phyloP scores from a whole-genome alignment of 345 rosid species.

The Jatropha curcas region DNA sequence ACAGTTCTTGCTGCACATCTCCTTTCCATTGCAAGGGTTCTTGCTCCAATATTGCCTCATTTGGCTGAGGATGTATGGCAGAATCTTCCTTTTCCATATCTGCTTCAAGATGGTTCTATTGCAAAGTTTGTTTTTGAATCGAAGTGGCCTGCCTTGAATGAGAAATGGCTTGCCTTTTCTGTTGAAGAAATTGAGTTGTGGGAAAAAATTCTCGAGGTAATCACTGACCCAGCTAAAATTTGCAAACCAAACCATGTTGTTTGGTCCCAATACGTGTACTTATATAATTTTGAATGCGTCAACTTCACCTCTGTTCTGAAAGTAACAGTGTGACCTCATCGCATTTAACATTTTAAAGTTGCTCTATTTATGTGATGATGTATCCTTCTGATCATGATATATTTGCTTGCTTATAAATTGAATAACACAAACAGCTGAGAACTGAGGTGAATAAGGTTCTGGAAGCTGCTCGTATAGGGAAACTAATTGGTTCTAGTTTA shows the following conservation, averaged over 20 bases:
- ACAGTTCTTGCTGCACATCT: constrained; percentile 92
- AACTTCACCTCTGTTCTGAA: background rate
- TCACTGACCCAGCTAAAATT: background rate
- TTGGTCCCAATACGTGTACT: background rate
- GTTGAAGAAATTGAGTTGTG: constrained; percentile 66
- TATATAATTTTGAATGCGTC: background rate
- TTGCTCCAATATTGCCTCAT: constrained; percentile 92
- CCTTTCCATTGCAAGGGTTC: constrained; percentile 69
- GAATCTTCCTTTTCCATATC: constrained; percentile 76
- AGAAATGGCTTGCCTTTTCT: constrained; percentile 66
- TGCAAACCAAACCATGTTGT: background rate
- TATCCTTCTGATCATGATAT: background rate
- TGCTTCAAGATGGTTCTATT: constrained; percentile 53
- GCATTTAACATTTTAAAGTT: background rate
- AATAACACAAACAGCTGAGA: constrained; percentile 58
- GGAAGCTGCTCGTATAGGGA: constrained; percentile 79
- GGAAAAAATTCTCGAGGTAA: constrained; percentile 86
- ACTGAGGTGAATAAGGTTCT: constrained; percentile 92
- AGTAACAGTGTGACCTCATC: background rate
- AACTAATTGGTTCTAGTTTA: constrained; percentile 88
- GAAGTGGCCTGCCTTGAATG: constrained; percentile 72
- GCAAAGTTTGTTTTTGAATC: constrained; percentile 79
- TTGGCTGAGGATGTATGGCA: constrained; percentile 96
- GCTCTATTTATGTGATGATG: background rate
- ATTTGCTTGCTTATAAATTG: constrained; percentile 17